Conservation (phyloP, 1,284 basidiomycete species). For the Exobasidium rhododendri region DNA sequence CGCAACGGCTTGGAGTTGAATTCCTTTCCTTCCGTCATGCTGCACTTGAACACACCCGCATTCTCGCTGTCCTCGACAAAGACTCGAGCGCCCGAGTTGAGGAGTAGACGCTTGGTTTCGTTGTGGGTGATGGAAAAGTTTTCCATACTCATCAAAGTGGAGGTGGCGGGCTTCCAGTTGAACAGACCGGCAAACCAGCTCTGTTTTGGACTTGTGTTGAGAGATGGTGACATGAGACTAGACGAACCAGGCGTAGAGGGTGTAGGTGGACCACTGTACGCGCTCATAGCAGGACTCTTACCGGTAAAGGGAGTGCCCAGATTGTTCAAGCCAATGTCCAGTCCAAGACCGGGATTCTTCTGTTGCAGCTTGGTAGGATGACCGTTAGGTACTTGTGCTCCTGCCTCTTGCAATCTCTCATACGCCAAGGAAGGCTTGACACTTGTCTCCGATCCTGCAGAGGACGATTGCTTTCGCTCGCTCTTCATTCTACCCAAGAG, state of each 20-base stretch:
- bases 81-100: conserved; percentile 66
- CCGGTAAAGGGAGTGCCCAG: background rate
- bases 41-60: conserved; percentile 40
- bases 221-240: conserved; percentile 7
- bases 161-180: conserved; percentile 72
- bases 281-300: background rate
- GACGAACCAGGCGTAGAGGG: conserved; percentile 3
- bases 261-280: conserved; percentile 6
- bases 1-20: conserved; percentile 42
- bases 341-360: conserved; percentile 42
- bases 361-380: conserved; percentile 29
- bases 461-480: conserved; percentile 18
- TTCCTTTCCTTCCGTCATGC: conserved; percentile 36
- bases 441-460: conserved; percentile 4
- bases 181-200: conserved; percentile 87
- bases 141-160: conserved; percentile 56
- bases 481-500: conserved; percentile 20
- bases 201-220: conserved; percentile 60
- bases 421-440: conserved; percentile 29
- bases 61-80: conserved; percentile 62
- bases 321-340: conserved; percentile 21
- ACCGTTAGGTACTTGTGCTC: conserved; percentile 14
- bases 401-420: conserved; percentile 23
- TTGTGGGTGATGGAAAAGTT: conserved; percentile 65
- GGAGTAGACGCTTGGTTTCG: conserved; percentile 67